Evolutionary conservation across 805 yeast species (phyloP), one percentile per base, ranked within the genome.

Genomic region (Debaryomyces hansenii): DNA sequence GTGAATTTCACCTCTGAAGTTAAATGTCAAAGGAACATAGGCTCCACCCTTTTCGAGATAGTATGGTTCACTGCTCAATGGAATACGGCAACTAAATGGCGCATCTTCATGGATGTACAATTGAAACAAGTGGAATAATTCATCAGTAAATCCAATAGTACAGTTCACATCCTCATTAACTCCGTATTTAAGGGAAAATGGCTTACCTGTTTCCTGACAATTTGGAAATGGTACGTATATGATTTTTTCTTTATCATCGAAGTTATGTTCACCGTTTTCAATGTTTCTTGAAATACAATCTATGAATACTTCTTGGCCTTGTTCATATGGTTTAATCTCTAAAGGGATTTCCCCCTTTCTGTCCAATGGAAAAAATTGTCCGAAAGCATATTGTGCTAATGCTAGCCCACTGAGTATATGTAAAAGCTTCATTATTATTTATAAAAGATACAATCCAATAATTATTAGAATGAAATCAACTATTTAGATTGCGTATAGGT

Each of bases 61-160:
- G 45, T 70, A 66, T 32, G 67, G 67, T 40, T 69, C 74, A 15
- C 77, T 66, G 47, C 75, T 68, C 40, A 80, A 62, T 3, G 87
- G 85, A 8, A 84, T 53, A 45, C 85, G 70, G 62, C 94, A 87
- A 40, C 86, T 77, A 58, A 83, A 80, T 24, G 94, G 94, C 7
- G 78, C 82, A 60, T 87, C 94, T 59, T 86, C 85, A 62, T 87
- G 94, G 37, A 87, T 69, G 59, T 86, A 86, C 40, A 86, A 69
- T 66, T 87, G 92, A 62, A 87, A 84, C 48, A 86, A 60, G 58
- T 87, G 94, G 59, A 78, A 87, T 35, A 81, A 56, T 53, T 83
- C 85, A 61, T 87, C 92, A 11, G 78, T 72, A 41, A 87, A 74
- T 5, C 66, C 65, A 20, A 87, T 67, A 2, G 91, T 80, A 59